A percentile compares a stretch with the other conserved stretches of the same genome.
These are phyloP conservation scores for Chaetomium olivaceum DNA, from an alignment of 2,329 filamentous ascomycete genomes.

Conservation along the genomic window DNA sequence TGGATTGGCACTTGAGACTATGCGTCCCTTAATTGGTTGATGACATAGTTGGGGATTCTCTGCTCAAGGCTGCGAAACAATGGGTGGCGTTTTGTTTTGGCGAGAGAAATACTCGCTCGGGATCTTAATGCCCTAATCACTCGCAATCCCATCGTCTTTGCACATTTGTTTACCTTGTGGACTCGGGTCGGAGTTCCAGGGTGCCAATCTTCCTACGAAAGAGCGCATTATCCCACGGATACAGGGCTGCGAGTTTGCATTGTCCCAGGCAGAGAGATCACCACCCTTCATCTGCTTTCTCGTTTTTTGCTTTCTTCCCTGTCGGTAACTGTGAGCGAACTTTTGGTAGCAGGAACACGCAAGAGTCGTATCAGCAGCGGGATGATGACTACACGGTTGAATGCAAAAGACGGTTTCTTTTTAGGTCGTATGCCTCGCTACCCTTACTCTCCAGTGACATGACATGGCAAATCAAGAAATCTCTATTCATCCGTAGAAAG, in stretches of 20 bases:
- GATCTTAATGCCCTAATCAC: slow-evolving; percentile 11
- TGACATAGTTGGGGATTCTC: slow-evolving; percentile 2
- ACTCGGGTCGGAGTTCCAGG: slow-evolving; percentile 28
- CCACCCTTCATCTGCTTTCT: slow-evolving; percentile 6
- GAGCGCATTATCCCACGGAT: not conserved
- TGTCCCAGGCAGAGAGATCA: not conserved
- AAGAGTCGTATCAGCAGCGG: slow-evolving; percentile 11
- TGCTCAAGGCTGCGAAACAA: slow-evolving; percentile 1
- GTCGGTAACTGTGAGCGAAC: slow-evolving; percentile 22
- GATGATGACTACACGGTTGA: slow-evolving; percentile 25
- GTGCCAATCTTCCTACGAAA: not conserved
- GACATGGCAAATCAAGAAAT: not conserved
- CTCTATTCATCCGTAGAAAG: slow-evolving; percentile 10
- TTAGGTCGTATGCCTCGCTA: not conserved
- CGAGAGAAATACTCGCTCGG: slow-evolving; percentile 3
- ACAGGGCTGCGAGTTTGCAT: slow-evolving; percentile 22
- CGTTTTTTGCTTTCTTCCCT: slow-evolving; percentile 18
- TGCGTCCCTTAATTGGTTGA: slow-evolving; percentile 13
- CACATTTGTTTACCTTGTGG: not conserved
- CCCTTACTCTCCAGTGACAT: slow-evolving; percentile 7
- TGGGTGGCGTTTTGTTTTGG: not conserved
- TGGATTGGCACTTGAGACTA: slow-evolving; percentile 16
- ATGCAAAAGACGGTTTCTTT: slow-evolving; percentile 22
- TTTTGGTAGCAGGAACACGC: not conserved
- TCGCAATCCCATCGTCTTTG: slow-evolving; percentile 1